Evolutionary conservation across 2,329 filamentous ascomycete genomes (phyloP).

Genomic region (Arthrocladium fulminans): DNA sequence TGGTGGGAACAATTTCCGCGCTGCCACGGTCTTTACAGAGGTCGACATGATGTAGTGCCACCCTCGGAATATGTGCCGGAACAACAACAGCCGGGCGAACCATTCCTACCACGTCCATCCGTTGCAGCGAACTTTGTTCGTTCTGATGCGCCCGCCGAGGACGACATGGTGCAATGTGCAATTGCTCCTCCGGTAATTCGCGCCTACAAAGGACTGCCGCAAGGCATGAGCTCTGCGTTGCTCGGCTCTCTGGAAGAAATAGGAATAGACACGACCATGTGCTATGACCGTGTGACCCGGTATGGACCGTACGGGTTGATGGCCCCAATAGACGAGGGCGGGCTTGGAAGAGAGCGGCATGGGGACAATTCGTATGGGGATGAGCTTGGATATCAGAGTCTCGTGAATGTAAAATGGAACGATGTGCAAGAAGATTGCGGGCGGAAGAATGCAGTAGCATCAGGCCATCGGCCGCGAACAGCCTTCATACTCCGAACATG

Average conservation of each 20-base stretch:
- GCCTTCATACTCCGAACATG: constrained; percentile 22
- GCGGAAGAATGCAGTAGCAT: constrained; percentile 51
- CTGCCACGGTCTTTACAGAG: constrained; percentile 6
- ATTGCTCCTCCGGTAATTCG: constrained; percentile 14
- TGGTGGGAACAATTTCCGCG: constrained; percentile 23
- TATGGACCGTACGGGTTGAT: constrained; percentile 48
- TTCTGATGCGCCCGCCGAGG: not conserved
- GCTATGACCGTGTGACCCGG: constrained; percentile 60
- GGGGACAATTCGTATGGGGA: constrained; percentile 16
- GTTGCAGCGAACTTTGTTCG: not conserved
- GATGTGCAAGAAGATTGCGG: constrained; percentile 59
- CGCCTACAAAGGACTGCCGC: constrained; percentile 19
- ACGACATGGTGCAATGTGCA: constrained; percentile 3
- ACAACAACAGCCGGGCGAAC: constrained; percentile 11
- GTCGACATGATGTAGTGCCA: constrained; percentile 7
- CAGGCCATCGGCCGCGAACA: constrained; percentile 12
- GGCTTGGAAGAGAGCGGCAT: constrained; percentile 14
- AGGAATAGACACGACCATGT: constrained; percentile 54
- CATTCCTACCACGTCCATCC: not conserved
- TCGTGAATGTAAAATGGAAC: constrained; percentile 62
- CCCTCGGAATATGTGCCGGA: constrained; percentile 17
- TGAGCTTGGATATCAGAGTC: constrained; percentile 31
- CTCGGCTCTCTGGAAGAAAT: constrained; percentile 56
- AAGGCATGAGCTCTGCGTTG: constrained; percentile 34
- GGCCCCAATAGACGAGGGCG: constrained; percentile 21